These are phyloP conservation scores for Termitomyces sp. DNA, from an alignment of 768 basidiomycete species.

Conservation along the genomic window DNA sequence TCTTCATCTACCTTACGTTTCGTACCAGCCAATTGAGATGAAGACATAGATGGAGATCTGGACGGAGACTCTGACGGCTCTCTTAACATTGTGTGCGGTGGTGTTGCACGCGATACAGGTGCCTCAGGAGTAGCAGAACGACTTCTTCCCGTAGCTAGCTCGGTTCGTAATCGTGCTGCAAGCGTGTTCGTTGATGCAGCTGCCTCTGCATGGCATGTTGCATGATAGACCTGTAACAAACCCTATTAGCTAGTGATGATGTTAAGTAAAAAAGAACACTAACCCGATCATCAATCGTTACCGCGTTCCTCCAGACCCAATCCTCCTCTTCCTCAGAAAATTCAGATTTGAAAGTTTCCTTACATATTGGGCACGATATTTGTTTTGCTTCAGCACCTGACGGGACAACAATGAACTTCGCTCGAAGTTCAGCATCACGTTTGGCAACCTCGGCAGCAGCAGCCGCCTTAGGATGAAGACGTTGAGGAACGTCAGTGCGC, in stretches of 20 bases:
- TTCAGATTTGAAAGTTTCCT: conserved; percentile 87
- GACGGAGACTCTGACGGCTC: conserved; percentile 24
- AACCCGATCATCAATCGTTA: conserved; percentile 81
- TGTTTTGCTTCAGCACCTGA: conserved; percentile 81
- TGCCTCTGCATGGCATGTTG: conserved; percentile 90
- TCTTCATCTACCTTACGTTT: conserved; percentile 76
- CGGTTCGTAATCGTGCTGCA: conserved; percentile 65
- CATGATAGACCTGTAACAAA: conserved; percentile 76
- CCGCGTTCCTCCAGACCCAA: conserved; percentile 96
- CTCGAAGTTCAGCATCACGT: conserved; percentile 71
- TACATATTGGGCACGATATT: conserved; percentile 93
- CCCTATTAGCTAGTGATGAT: not conserved
- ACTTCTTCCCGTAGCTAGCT: conserved; percentile 59
- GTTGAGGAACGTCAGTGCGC: conserved; percentile 49
- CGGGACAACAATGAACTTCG: conserved; percentile 86
- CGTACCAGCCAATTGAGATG: conserved; percentile 49
- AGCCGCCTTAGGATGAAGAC: conserved; percentile 52
- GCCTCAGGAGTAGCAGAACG: conserved; percentile 77
- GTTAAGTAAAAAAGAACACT: conserved; percentile 22
- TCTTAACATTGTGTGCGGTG: conserved; percentile 33
- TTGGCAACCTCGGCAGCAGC: conserved; percentile 65
- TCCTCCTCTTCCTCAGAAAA: conserved; percentile 96
- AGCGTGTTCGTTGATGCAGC: conserved; percentile 58
- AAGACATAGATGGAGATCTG: conserved; percentile 44
- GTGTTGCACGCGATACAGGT: conserved; percentile 32